Evolutionary conservation across 2,329 filamentous ascomycete genomes (phyloP).

Genomic region (Talaromyces sp.): DNA sequence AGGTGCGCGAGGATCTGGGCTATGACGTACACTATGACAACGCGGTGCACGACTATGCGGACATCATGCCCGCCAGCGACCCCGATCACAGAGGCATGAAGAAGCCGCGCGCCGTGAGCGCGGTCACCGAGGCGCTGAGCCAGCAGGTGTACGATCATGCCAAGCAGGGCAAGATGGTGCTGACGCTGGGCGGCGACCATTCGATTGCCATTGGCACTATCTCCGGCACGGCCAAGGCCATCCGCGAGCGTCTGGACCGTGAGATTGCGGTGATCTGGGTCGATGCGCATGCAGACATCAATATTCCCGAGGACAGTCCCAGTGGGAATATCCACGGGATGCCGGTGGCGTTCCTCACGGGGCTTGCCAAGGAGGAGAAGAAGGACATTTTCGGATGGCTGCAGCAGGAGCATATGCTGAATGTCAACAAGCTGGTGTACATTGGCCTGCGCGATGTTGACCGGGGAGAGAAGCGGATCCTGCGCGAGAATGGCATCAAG

Average conservation of each 20-base stretch:
- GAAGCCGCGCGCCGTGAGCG: constrained; percentile 78
- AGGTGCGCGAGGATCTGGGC: constrained; percentile 77
- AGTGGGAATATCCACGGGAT: constrained; percentile 97
- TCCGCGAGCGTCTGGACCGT: constrained; percentile 70
- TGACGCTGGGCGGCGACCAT: constrained; percentile 94
- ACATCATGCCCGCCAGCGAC: constrained; percentile 64
- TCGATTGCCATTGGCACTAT: constrained; percentile 93
- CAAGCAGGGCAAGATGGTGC: constrained; percentile 72
- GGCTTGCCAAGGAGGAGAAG: constrained; percentile 69
- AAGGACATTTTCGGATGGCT: constrained; percentile 89
- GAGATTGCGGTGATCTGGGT: constrained; percentile 98
- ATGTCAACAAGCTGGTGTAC: constrained; percentile 83
- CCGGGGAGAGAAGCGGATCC: constrained; percentile 83
- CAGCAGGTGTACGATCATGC: constrained; percentile 86
- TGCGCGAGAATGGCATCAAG: constrained; percentile 84
- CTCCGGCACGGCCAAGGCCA: constrained; percentile 78
- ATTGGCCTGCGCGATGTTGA: constrained; percentile 94
- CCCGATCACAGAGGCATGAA: constrained; percentile 89
- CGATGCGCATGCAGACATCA: constrained; percentile 96
- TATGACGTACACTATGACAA: constrained; percentile 84
- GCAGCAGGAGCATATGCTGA: constrained; percentile 54
- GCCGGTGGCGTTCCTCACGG: constrained; percentile 88
- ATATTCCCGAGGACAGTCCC: constrained; percentile 82
- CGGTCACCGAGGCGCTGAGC: constrained; percentile 74
- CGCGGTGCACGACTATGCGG: constrained; percentile 73